Percentiles rank a stretch among this genome's conserved stretches.
phyloP scores from a whole-genome alignment of 208 protist genomes.

The Leishmania lainsoni region DNA sequence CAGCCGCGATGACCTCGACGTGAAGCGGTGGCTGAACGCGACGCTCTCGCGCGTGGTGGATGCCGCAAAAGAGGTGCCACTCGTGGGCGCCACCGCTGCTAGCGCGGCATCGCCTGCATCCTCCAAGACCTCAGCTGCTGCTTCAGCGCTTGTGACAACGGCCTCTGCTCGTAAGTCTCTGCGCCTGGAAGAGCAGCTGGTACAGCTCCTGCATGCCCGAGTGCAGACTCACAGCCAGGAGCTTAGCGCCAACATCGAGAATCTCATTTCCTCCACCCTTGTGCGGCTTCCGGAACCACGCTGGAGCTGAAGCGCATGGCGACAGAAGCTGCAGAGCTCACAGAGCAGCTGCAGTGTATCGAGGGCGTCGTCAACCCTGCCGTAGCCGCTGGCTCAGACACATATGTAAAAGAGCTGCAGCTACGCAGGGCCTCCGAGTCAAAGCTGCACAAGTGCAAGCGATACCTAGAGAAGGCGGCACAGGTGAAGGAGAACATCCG shows the following conservation, averaged over 20 bases:
- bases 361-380: conserved; percentile 40
- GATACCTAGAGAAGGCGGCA: conserved; percentile 49
- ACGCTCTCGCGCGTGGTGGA: conserved; percentile 33
- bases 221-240: conserved; percentile 65
- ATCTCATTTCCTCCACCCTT: conserved; percentile 63
- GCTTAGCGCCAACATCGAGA: conserved; percentile 52
- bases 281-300: conserved; percentile 68
- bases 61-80: conserved; percentile 11
- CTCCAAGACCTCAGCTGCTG: neutral
- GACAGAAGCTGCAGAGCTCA: conserved; percentile 53
- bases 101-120: neutral
- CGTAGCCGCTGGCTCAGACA: conserved; percentile 8
- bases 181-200: conserved; percentile 39
- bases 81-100: neutral
- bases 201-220: conserved; percentile 45
- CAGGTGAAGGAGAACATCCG: conserved; percentile 50
- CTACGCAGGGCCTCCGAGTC: conserved; percentile 39
- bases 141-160: neutral
- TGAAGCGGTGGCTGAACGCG: conserved; percentile 65
- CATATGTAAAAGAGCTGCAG: conserved; percentile 40
- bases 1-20: conserved; percentile 40
- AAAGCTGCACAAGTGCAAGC: conserved; percentile 55
- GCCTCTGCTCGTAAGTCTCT: conserved; percentile 7
- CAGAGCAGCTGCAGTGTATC: conserved; percentile 49
- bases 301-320: conserved; percentile 76